These are phyloP conservation scores for Didymella pomorum DNA, from an alignment of 2,329 filamentous ascomycete genomes.

Conservation along the genomic window DNA sequence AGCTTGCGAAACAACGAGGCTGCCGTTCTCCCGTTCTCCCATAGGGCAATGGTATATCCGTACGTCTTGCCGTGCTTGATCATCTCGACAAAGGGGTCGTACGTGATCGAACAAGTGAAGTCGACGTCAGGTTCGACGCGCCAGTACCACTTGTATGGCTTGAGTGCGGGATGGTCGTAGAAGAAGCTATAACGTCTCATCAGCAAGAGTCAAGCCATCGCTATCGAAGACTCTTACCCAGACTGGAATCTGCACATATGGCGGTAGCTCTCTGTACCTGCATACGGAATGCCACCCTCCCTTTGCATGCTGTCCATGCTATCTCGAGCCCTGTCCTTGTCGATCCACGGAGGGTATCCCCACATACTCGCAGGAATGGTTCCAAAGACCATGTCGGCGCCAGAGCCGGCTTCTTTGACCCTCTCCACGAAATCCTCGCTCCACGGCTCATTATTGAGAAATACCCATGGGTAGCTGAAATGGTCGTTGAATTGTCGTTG, in stretches of 20 bases:
- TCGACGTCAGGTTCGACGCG: conserved; percentile 95
- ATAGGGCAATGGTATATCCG: conserved; percentile 95
- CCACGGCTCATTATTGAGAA: conserved; percentile 94
- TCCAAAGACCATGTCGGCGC: conserved; percentile 73
- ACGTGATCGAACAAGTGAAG: conserved; percentile 97
- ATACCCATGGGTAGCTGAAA: conserved; percentile 98
- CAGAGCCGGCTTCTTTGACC: conserved; percentile 80
- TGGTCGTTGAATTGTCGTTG: conserved; percentile 95
- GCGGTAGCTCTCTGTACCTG: conserved; percentile 85
- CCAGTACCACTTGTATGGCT: conserved; percentile 89
- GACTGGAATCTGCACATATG: conserved; percentile 97
- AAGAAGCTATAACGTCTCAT: conserved; percentile 64
- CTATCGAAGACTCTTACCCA: conserved; percentile 23
- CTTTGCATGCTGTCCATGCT: conserved; percentile 82
- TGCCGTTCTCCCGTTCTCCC: conserved; percentile 88
- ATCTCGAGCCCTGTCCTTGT: conserved; percentile 52
- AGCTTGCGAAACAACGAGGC: conserved; percentile 59
- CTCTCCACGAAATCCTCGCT: conserved; percentile 84
- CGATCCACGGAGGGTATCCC: conserved; percentile 75
- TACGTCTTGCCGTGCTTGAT: conserved; percentile 95
- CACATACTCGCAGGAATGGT: conserved; percentile 89
- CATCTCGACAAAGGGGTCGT: conserved; percentile 97
- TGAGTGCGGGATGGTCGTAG: conserved; percentile 88
- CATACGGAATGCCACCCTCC: conserved; percentile 78
- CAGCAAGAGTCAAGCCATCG: not conserved